Conservation (phyloP, 805 yeast genomes). For the Nakazawaea peltata region DNA sequence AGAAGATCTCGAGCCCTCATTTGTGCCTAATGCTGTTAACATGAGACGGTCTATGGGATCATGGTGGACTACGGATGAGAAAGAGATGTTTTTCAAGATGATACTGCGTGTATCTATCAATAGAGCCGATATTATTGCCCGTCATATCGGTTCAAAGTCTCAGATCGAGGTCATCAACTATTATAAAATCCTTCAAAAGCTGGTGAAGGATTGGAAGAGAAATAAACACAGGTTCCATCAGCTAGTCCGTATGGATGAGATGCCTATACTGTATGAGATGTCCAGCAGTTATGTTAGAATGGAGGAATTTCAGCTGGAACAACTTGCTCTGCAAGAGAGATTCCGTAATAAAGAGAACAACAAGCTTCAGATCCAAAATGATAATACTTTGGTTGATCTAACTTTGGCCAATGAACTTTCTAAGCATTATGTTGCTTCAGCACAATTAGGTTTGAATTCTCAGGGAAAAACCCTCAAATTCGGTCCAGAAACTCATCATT, state of each 20-base stretch:
- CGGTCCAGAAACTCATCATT: not conserved
- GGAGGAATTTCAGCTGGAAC: slow-evolving; percentile 28
- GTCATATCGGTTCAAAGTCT: slow-evolving; percentile 32
- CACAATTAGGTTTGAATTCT: too few relatives aligned
- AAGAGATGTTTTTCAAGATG: slow-evolving; percentile 41
- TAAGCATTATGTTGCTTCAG: not conserved
- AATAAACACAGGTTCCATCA: slow-evolving; percentile 12
- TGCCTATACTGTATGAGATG: slow-evolving; percentile 49
- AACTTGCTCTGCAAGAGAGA: not conserved
- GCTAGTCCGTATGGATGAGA: slow-evolving; percentile 30
- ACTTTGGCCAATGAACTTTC: not conserved
- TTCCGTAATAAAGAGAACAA: not conserved
- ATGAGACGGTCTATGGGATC: slow-evolving; percentile 25
- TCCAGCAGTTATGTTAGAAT: slow-evolving; percentile 30
- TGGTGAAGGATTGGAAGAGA: slow-evolving; percentile 15
- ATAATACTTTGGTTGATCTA: not conserved
- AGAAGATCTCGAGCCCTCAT: too few relatives aligned
- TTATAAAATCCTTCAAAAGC: slow-evolving; percentile 27
- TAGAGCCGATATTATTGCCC: slow-evolving; percentile 30
- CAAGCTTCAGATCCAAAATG: too few relatives aligned
- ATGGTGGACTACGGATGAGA: slow-evolving; percentile 40
- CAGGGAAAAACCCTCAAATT: too few relatives aligned
- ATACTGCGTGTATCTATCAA: slow-evolving; percentile 44
- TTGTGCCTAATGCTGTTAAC: too few relatives aligned
- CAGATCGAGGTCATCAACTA: slow-evolving; percentile 35